Base-by-base conservation (phyloP, 176 grass and related monocot species). In the Alloteropsis semialata region DNA sequence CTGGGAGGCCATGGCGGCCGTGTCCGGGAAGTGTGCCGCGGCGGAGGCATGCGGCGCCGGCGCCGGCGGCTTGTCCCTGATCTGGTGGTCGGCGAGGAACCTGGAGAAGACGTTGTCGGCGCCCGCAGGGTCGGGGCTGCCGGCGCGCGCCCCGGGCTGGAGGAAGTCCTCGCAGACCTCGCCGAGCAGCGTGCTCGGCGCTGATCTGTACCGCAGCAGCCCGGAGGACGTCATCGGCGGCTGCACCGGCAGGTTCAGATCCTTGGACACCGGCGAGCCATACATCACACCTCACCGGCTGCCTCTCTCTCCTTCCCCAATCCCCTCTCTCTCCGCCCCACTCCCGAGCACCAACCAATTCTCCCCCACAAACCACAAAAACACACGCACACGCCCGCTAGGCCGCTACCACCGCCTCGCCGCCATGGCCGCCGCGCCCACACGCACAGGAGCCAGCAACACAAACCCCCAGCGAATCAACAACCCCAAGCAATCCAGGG, bases 201-300 rank as follows among this genome's bases (percentile, higher is more conserved):
- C 96, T 80, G 96, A 96, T 74, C 96, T 90, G 79, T 95, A 98
- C 28, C 96, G 74, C 16, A 98, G 93, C 56, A 98, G 65, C 14
- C 96, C 87, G 28, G 89, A 80, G 1, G 91, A 96, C 22, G 46
- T 90, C 93, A 94, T 92, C 89, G 92, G 82, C 32, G 89, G 65
- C 44, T 89, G 87, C 29, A 79, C 75, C 37, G 91, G 93, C 27
- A 87, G 79, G 89, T 99, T 96, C 27, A 94, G 97, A 96, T 96
- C 97, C 83, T 96, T 99, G 49, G 85, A 82, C 73, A 77, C 88
- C 50, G 90, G 89, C 53, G 96, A 99, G 82, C 96, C 89, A 88
- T 94, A 96, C 96, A 99, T 99, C 89, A 88, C 74, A 4, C 15
- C 55, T 1, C 55, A 25, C 42, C 55, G 37, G 44, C 71, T 4